phyloP scores from a whole-genome alignment of 352 stramenopile species.

The Phytopythium ostracodes region DNA sequence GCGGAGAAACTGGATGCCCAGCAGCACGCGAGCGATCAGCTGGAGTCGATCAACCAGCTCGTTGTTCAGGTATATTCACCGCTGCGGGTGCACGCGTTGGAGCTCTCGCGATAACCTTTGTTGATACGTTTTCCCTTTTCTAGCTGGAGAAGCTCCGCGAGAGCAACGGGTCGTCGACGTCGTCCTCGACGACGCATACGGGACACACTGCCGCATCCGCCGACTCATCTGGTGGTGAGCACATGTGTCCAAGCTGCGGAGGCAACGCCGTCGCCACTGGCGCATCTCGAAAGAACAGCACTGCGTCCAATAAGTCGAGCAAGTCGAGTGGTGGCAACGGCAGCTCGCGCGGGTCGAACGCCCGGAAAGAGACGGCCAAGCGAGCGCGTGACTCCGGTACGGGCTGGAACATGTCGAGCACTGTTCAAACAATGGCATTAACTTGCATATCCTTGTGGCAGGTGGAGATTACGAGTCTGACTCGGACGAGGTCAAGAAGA shows the following conservation, averaged over 20 bases:
- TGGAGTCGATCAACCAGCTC: constrained; percentile 82
- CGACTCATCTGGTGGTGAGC: background rate
- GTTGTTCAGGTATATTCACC: constrained; percentile 46
- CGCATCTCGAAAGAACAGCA: constrained; percentile 11
- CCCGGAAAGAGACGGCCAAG: constrained; percentile 13
- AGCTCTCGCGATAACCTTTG: background rate
- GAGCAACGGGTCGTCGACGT: constrained; percentile 8
- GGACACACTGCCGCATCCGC: background rate
- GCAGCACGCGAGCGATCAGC: constrained; percentile 66
- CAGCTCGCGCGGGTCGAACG: background rate
- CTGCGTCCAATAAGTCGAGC: constrained; percentile 13
- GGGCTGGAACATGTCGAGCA: constrained; percentile 1
- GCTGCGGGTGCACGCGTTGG: background rate
- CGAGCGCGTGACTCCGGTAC: constrained; percentile 23
- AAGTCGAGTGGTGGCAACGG: constrained; percentile 10
- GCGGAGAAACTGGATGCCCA: constrained; percentile 73
- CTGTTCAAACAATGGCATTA: constrained; percentile 10
- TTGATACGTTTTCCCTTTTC: background rate
- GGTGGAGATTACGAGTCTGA: constrained; percentile 22
- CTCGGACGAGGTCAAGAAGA: constrained; percentile 22
- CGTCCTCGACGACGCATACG: background rate
- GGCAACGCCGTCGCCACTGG: constrained; percentile 8
- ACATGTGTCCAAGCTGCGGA: constrained; percentile 33
- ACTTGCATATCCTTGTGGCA: constrained; percentile 3
- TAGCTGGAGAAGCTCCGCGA: constrained; percentile 69